Percentiles rank a stretch among this genome's conserved stretches.
These are phyloP conservation scores for Tulasnella sp. DNA, from an alignment of 768 basidiomycete species.

Conservation along the genomic window DNA sequence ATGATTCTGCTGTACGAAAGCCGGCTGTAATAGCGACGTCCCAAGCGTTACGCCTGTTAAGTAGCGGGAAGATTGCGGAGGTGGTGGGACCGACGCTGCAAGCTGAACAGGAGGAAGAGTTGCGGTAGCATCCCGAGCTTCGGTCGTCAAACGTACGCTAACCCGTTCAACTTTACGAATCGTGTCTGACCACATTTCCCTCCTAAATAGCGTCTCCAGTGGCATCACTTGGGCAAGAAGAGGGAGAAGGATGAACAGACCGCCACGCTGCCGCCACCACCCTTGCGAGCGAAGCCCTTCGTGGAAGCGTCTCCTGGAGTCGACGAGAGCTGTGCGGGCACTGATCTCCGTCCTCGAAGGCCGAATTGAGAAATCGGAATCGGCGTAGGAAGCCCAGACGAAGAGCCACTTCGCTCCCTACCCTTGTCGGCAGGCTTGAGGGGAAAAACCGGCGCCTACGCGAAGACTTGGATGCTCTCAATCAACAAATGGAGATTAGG, in stretches of 20 bases:
- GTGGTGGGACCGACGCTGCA: conserved; percentile 5
- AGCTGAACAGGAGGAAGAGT: background rate
- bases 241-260: background rate
- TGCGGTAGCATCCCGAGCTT: background rate
- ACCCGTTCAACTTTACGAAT: background rate
- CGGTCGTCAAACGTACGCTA: background rate
- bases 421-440: background rate
- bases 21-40: conserved; percentile 23
- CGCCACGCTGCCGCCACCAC: background rate
- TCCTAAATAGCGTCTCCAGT: background rate
- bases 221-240: background rate
- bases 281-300: background rate
- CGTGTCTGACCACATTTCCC: background rate
- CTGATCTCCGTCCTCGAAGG: background rate
- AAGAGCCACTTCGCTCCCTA: background rate
- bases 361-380: background rate
- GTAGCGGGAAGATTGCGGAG: background rate
- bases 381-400: background rate
- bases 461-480: background rate
- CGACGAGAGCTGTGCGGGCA: background rate
- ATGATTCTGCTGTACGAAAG: conserved; percentile 18
- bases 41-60: background rate
- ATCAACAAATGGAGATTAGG: background rate
- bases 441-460: background rate
- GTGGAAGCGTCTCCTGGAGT: background rate